phyloP scores from a whole-genome alignment of 208 protist species.

The Crithidia sp. region DNA sequence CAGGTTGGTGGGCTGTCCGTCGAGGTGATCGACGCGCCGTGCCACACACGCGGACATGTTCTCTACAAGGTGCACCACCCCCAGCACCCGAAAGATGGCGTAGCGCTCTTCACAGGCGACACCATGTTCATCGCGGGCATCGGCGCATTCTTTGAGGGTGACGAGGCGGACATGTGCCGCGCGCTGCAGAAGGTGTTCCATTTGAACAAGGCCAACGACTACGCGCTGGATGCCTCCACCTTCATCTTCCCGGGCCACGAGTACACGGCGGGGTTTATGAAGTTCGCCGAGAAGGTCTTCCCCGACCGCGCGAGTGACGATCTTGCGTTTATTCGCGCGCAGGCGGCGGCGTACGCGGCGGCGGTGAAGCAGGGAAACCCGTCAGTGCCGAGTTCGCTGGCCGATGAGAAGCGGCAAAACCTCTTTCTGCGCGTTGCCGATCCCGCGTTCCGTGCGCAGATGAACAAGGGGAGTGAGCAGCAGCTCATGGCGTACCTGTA shows the following conservation, averaged over 20 bases:
- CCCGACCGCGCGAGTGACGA: conserved; percentile 27
- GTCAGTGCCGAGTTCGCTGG: conserved; percentile 81
- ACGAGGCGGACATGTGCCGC: conserved; percentile 71
- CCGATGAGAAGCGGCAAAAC: conserved; percentile 86
- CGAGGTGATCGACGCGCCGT: conserved; percentile 81
- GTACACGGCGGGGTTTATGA: conserved; percentile 87
- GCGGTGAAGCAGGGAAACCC: conserved; percentile 51
- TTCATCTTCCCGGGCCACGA: conserved; percentile 90
- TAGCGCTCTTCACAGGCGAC: conserved; percentile 94
- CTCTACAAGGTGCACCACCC: conserved; percentile 60
- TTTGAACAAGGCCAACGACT: conserved; percentile 41
- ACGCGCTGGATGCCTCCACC: conserved; percentile 51
- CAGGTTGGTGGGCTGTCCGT: conserved; percentile 68
- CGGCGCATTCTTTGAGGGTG: conserved; percentile 94
- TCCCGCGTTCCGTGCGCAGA: conserved; percentile 41
- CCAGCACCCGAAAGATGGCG: conserved; percentile 39
- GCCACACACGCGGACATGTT: conserved; percentile 91
- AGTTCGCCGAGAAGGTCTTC: conserved; percentile 53
- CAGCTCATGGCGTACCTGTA: conserved; percentile 81
- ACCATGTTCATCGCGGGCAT: conserved; percentile 94
- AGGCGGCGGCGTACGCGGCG: conserved; percentile 51
- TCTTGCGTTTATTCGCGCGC: conserved; percentile 55
- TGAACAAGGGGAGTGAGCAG: conserved; percentile 46
- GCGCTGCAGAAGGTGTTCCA: conserved; percentile 73
- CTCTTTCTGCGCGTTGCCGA: conserved; percentile 87